Conservation (phyloP, 164 flowering plant species). For the Dillenia suffruticosa region DNA sequence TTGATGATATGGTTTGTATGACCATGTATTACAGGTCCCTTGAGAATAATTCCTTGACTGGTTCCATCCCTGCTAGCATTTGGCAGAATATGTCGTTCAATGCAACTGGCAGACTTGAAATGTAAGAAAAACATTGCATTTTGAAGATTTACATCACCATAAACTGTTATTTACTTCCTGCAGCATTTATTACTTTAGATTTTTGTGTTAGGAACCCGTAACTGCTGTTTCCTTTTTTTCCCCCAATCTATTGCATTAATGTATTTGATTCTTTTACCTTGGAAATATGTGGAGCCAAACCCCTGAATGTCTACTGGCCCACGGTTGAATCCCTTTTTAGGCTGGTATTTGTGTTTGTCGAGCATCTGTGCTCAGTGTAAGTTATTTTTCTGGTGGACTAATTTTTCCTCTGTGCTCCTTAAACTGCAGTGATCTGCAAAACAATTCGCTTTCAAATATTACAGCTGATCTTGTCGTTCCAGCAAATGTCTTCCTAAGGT, state of each 20-base stretch:
- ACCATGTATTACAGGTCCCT: conserved; percentile 45
- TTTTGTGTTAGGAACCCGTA: no score
- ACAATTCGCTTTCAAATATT: conserved; percentile 55
- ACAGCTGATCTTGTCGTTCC: conserved; percentile 52
- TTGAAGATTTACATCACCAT: no score
- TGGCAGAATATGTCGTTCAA: conserved; percentile 55
- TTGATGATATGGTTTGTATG: background rate
- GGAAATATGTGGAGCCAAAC: no score
- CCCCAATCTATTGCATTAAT: no score
- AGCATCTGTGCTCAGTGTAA: no score
- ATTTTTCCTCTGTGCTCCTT: conserved; percentile 4
- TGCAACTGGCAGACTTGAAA: conserved; percentile 28
- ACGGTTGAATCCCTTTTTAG: no score
- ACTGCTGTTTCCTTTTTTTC: no score
- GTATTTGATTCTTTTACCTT: no score
- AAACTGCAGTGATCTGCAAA: conserved; percentile 68
- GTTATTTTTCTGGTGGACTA: background rate
- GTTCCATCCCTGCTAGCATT: conserved; percentile 43
- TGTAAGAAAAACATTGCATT: conserved; percentile 37
- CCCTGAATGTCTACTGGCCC: no score
- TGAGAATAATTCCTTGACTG: conserved; percentile 46
- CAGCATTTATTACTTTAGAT: no score
- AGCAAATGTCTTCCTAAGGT: conserved; percentile 66
- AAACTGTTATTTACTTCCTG: no score
- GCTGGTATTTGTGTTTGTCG: no score